Conservation (phyloP, 305 asterid genomes). For the Fraxinus paxiana region DNA sequence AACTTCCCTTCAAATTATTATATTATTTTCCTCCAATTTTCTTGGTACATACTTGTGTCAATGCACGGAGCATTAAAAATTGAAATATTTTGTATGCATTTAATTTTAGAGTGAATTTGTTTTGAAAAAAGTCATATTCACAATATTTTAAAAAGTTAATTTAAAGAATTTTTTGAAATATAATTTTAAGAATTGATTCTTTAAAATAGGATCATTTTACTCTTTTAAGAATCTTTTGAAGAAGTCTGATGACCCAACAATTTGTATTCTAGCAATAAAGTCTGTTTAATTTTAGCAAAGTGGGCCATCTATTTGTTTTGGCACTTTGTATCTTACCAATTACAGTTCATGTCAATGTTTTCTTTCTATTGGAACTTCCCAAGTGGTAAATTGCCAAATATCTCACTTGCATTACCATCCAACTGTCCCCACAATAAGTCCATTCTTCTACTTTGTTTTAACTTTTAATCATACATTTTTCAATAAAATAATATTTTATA, state of each 20-base stretch:
- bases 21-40: too few species aligned
- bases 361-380: neutral
- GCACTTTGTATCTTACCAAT: too few species aligned
- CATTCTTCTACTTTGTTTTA: too few species aligned
- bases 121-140: neutral
- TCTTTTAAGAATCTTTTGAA: too few species aligned
- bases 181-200: too few species aligned
- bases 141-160: neutral
- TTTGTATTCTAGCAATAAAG: neutral
- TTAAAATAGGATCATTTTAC: too few species aligned
- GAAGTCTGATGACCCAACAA: neutral
- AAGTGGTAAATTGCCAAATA: neutral
- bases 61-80: too few species aligned
- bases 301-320: neutral
- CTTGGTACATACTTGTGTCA: neutral
- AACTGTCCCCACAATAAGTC: neutral
- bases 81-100: neutral
- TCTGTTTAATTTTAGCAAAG: neutral
- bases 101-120: neutral
- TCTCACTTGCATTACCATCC: neutral
- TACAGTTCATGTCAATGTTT: neutral
- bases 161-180: too few species aligned
- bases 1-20: too few species aligned
- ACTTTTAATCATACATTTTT: too few species aligned
- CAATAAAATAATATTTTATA: too few species aligned